phyloP scores from a whole-genome alignment of 129 eudicot genomes.

The Flaveria robusta region DNA sequence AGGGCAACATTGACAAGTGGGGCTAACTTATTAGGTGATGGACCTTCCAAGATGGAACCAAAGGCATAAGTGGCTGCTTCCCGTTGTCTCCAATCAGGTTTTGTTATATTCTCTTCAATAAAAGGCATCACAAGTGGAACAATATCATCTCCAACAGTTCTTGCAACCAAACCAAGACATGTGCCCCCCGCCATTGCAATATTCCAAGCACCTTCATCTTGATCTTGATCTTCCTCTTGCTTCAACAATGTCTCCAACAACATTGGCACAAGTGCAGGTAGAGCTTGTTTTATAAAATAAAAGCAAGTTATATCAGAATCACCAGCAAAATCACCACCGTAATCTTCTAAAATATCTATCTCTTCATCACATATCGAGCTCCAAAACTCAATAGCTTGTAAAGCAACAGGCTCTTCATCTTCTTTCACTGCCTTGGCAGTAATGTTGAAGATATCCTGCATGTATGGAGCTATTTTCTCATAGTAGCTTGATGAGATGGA shows the following conservation, averaged over 20 bases:
- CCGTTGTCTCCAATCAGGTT: slow-evolving; percentile 83
- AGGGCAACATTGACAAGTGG: slow-evolving; percentile 81
- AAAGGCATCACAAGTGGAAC: slow-evolving; percentile 91
- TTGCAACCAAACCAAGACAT: slow-evolving; percentile 86
- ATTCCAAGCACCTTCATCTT: slow-evolving; percentile 94
- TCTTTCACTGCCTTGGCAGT: slow-evolving; percentile 85
- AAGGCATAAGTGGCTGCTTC: slow-evolving; percentile 87
- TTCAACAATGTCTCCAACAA: slow-evolving; percentile 81
- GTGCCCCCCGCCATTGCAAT: slow-evolving; percentile 97
- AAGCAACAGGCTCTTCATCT: slow-evolving; percentile 83
- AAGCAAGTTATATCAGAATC: slow-evolving; percentile 81
- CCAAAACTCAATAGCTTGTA: slow-evolving; percentile 94
- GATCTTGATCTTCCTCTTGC: slow-evolving; percentile 98
- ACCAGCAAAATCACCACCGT: slow-evolving; percentile 70
- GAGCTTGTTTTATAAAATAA: slow-evolving; percentile 77
- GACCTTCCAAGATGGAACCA: slow-evolving; percentile 93
- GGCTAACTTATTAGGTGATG: slow-evolving; percentile 70
- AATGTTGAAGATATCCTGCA: slow-evolving; percentile 80
- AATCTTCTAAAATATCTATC: slow-evolving; percentile 80
- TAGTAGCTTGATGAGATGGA: slow-evolving; percentile 82
- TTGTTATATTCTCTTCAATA: slow-evolving; percentile 69
- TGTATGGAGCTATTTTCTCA: slow-evolving; percentile 79
- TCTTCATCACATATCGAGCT: slow-evolving; percentile 93
- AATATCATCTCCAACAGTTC: slow-evolving; percentile 86
- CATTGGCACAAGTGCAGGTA: slow-evolving; percentile 90